A percentile compares a stretch with the other conserved stretches of the same genome.
These are phyloP conservation scores for Colletotrichum theobromicola DNA, from an alignment of 2,329 filamentous ascomycete species.

Conservation along the genomic window DNA sequence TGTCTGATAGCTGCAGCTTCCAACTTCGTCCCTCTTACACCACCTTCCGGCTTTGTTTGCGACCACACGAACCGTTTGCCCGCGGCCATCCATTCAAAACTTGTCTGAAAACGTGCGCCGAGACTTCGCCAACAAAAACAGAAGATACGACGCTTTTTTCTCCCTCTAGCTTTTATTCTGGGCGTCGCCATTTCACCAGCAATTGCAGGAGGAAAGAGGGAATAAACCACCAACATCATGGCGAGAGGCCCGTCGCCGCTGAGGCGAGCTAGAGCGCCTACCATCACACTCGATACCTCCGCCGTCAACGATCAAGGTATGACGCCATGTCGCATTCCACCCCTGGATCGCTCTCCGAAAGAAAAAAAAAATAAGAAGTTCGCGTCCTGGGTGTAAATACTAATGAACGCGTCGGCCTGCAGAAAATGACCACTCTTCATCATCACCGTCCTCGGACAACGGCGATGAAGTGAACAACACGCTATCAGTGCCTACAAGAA, in stretches of 20 bases:
- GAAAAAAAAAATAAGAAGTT: not conserved
- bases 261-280: constrained; percentile 20
- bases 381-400: not conserved
- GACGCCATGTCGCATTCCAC: constrained; percentile 1
- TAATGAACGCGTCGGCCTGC: not conserved
- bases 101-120: not conserved
- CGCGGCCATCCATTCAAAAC: not conserved
- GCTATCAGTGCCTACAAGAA: constrained; percentile 22
- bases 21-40: not conserved
- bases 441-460: constrained; percentile 10
- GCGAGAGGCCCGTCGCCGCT: constrained; percentile 4
- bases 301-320: constrained; percentile 23
- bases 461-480: constrained; percentile 21
- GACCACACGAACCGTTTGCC: not conserved
- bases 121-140: not conserved
- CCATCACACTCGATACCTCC: constrained; percentile 23
- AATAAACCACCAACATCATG: not conserved
- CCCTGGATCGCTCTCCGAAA: not conserved
- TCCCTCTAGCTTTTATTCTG: not conserved
- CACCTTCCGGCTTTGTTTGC: constrained; percentile 6
- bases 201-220: not conserved
- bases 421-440: constrained; percentile 6
- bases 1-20: not conserved
- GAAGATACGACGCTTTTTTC: not conserved
- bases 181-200: not conserved